Evolutionary conservation across 2,329 filamentous ascomycete genomes (phyloP), one percentile per base, ranked within the genome.

Genomic region (Scedosporium minutisporum): DNA sequence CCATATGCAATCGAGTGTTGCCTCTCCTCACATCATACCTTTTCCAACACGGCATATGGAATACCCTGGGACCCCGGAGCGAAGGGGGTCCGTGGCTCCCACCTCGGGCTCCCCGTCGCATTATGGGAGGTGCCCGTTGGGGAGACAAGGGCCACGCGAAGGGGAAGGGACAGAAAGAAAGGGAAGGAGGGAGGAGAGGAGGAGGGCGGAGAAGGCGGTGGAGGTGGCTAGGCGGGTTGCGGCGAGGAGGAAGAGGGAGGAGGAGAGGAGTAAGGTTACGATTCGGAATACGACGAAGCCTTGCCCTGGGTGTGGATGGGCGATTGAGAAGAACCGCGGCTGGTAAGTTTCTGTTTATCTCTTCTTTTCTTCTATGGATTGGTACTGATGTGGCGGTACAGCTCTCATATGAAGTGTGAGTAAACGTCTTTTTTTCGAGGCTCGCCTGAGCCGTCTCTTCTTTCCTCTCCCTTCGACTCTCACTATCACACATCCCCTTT

Each of bases 371-470:
- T 21, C n/a, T 38, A 23, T 10, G 16, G 16, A 7, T 58, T 55
- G 21, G 23, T 59, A 57, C 69, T 75, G 66, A 74, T 66, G 2
- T 0, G 3, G 7, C 27, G 7, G 29, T 62, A 29, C 53, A 77
- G 76, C 64, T 69, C 73, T 12, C 74, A 77, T 57, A 77, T 78
- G 73, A 75, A 69, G 60, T 78, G 76, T 78, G 74, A 72, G 75
- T 70, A 63, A 3, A 38, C 44, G 57, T 61, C 46, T 60, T 61
- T 55, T 58, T 41, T 64, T 51, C 41, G 18, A 16, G 55, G 14
- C 29, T 53, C 58, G 42, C 61, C 63, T 64, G 64, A 57, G 51
- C 51, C 4, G 23, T 57, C 3, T 38, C 33, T 58, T 18, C 16
- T 33, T 6, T 18, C 55, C 65, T 60, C 42, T 16, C 51, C 7